Percentiles rank a stretch among this genome's conserved stretches.
Evolutionary conservation across 2,329 filamentous ascomycete species (phyloP).

Genomic region (Fusarium nematophilum): DNA sequence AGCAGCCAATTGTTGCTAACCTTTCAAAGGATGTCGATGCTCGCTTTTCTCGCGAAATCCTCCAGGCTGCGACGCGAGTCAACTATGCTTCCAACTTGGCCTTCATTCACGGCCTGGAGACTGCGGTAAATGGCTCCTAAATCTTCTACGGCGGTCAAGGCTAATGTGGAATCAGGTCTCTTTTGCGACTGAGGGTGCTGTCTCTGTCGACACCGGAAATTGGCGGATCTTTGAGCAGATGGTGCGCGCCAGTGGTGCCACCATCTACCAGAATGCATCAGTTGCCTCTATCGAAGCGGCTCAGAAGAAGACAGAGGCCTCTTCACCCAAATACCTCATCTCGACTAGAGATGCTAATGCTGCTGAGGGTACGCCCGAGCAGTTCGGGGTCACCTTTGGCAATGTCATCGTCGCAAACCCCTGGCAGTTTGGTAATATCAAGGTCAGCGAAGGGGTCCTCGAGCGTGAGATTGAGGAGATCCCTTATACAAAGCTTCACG

Average conservation of each 20-base stretch:
- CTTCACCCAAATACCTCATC: conserved; percentile 60
- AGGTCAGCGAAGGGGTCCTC: conserved; percentile 71
- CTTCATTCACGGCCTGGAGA: conserved; percentile 88
- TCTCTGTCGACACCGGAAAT: conserved; percentile 85
- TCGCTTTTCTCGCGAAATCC: conserved; percentile 80
- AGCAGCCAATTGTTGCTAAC: background rate
- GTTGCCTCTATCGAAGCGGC: conserved; percentile 70
- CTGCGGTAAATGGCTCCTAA: conserved; percentile 67
- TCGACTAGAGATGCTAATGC: conserved; percentile 47
- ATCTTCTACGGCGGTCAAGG: background rate
- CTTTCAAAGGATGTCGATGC: conserved; percentile 63
- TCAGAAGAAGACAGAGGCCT: conserved; percentile 54
- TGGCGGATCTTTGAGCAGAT: conserved; percentile 94
- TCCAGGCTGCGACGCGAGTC: conserved; percentile 91
- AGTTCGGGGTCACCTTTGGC: conserved; percentile 72
- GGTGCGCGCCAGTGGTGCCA: conserved; percentile 72
- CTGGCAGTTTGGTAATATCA: conserved; percentile 81
- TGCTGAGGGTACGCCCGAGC: conserved; percentile 43
- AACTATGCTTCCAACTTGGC: conserved; percentile 93
- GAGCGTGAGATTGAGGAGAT: conserved; percentile 78
- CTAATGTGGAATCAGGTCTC: conserved; percentile 68
- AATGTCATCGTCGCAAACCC: conserved; percentile 86
- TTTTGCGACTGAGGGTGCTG: conserved; percentile 87
- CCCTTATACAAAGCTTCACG: conserved; percentile 88
- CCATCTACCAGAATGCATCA: conserved; percentile 72